These are phyloP conservation scores for Wickerhamomyces tratensis DNA, from an alignment of 805 yeast genomes.

Conservation along the genomic window DNA sequence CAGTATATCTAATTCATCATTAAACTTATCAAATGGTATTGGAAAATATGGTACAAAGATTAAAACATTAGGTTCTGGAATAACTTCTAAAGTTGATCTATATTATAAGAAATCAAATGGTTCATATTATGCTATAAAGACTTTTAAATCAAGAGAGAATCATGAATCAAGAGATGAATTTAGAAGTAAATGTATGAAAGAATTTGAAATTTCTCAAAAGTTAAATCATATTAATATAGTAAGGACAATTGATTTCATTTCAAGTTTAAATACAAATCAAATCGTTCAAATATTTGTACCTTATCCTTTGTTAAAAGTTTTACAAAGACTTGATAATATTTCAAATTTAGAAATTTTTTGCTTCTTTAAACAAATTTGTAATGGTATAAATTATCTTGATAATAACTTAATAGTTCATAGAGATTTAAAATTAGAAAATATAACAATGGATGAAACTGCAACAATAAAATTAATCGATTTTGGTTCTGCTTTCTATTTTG, in stretches of 20 bases:
- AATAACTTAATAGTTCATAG: constrained; percentile 78
- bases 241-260: constrained; percentile 61
- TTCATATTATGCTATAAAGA: constrained; percentile 32
- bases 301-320: constrained; percentile 78
- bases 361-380: constrained; percentile 69
- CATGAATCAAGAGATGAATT: constrained; percentile 60
- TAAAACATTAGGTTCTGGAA: constrained; percentile 19
- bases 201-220: constrained; percentile 65
- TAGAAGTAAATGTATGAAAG: constrained; percentile 62
- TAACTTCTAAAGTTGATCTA: constrained; percentile 27
- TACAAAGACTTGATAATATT: constrained; percentile 68
- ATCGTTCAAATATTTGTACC: constrained; percentile 89
- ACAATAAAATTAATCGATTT: constrained; percentile 82
- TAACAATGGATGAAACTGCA: constrained; percentile 68
- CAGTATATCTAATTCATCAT: not conserved
- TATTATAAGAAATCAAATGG: constrained; percentile 10
- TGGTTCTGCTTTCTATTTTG: constrained; percentile 76
- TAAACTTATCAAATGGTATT: too few species aligned
- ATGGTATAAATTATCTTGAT: constrained; percentile 70
- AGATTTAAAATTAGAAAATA: constrained; percentile 84
- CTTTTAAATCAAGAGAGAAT: constrained; percentile 28
- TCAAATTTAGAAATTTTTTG: constrained; percentile 55
- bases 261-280: constrained; percentile 45
- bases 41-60: constrained; percentile 11
- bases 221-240: constrained; percentile 68